phyloP scores from a whole-genome alignment of 2,329 filamentous ascomycete genomes.

The Fusarium continuum region DNA sequence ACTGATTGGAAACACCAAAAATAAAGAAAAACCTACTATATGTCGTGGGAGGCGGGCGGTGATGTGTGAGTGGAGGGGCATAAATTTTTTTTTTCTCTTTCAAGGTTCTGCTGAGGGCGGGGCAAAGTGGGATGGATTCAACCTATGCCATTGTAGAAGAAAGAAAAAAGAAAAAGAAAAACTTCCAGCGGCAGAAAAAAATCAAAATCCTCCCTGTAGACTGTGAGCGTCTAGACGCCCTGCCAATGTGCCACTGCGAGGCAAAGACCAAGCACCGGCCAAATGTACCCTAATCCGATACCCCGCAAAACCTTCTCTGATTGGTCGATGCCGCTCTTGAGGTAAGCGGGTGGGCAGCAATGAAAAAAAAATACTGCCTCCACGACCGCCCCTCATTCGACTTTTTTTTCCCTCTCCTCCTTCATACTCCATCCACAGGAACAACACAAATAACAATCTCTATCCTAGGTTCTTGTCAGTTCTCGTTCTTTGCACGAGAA shows the following conservation, averaged over 20 bases:
- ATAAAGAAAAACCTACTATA: no score
- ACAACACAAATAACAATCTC: conserved; percentile 46
- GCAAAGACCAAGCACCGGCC: conserved; percentile 8
- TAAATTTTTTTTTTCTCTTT: conserved; percentile 5
- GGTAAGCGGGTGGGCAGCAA: conserved; percentile 45
- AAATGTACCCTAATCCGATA: conserved; percentile 43
- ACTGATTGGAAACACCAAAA: conserved; percentile 19
- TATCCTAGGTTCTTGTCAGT: conserved; percentile 55
- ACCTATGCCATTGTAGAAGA: neutral
- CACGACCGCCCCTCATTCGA: conserved; percentile 51
- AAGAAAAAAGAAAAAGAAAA: conserved; percentile 10
- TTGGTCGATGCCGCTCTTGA: conserved; percentile 41
- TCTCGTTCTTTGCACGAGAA: conserved; percentile 58
- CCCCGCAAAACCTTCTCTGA: conserved; percentile 34
- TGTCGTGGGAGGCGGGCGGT: conserved; percentile 24
- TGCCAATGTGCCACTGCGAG: conserved; percentile 5
- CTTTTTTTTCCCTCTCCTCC: conserved; percentile 50
- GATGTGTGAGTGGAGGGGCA: conserved; percentile 26
- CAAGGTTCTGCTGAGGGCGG: conserved; percentile 6
- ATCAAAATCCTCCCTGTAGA: conserved; percentile 1
- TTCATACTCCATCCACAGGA: conserved; percentile 44
- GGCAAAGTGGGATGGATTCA: conserved; percentile 18
- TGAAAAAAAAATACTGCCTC: conserved; percentile 52
- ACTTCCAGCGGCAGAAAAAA: conserved; percentile 13
- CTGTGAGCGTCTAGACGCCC: conserved; percentile 9